phyloP scores from a whole-genome alignment of 805 yeast genomes.

The Saturnispora silvae region DNA sequence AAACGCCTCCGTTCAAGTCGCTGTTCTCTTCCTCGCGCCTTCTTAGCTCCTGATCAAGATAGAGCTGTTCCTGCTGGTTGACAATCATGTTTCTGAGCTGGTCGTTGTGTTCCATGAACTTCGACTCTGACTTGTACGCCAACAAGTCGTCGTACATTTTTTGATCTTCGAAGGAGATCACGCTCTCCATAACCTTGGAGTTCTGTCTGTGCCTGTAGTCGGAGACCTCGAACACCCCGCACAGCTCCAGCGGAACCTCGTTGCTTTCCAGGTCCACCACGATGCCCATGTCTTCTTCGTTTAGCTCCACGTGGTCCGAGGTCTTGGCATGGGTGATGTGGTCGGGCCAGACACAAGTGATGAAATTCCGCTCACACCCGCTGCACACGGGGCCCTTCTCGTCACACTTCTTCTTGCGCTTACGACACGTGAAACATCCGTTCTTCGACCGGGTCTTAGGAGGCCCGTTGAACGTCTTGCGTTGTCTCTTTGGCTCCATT shows the following conservation, averaged over 20 bases:
- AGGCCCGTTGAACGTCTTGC: conserved; percentile 5
- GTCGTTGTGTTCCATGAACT: background rate
- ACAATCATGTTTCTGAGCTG: too few relatives aligned
- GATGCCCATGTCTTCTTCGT: background rate
- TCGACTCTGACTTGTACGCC: conserved; percentile 21
- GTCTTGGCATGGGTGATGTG: conserved; percentile 11
- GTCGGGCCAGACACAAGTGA: conserved; percentile 28
- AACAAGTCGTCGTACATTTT: conserved; percentile 16
- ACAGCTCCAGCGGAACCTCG: conserved; percentile 20
- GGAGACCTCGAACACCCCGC: conserved; percentile 20
- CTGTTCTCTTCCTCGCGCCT: background rate
- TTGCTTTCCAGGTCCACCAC: conserved; percentile 39
- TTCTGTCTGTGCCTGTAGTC: conserved; percentile 15
- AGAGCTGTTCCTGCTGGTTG: background rate
- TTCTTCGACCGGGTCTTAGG: conserved; percentile 22
- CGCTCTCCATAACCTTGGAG: background rate
- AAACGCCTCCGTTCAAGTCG: background rate
- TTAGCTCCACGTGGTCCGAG: background rate
- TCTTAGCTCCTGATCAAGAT: background rate
- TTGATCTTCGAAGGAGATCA: background rate
- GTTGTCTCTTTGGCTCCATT: background rate
- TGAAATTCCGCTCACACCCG: conserved; percentile 26
- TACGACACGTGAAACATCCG: conserved; percentile 30
- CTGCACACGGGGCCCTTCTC: conserved; percentile 25
- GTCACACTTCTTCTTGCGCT: conserved; percentile 29